Evolutionary conservation across 1,284 basidiomycete genomes (phyloP), one percentile per base, ranked within the genome.

Genomic region (Pseudomicrostroma phylloplanum): DNA sequence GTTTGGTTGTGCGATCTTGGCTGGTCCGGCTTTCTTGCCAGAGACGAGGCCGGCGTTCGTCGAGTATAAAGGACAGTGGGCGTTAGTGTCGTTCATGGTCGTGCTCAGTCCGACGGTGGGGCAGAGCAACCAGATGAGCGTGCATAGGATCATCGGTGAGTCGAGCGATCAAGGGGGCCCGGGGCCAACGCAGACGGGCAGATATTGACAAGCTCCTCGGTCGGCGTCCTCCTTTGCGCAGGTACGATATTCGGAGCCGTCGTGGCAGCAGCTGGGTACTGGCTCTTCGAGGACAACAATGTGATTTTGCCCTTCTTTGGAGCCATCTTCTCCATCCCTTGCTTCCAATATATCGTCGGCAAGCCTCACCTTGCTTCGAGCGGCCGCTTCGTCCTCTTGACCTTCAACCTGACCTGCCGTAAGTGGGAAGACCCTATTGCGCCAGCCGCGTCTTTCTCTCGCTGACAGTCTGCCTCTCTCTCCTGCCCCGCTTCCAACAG

Each of bases 61-160:
- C 40, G 85, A 86, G 58, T 92, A 88, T 73, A 85, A 87, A 72
- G 92, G 92, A 46, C 91, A 96, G 79, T 97, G 93, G 93, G 92
- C 92, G 1, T 81, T 97, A 71, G 90, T 97, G 58, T 92, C 91
- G 51, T 79, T 74, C 67, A 67, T 80, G 89, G 89, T 70, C 66
- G 86, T 83, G 25, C 62, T 76, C 11, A 70, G 68, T 25, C 72
- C 74, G 7, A 76, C 74, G 12, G 70, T 76, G 25, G 74, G 74
- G 9, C 74, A 76, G 59, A 71, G 69, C 59, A 76, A 74, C 55
- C 71, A 76, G 60, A 74, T 76, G 72, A 72, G 69, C 51, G 7
- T 54, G 17, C 51, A 54, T 19, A 19, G 51, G 8, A 15, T 54
- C 21, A 25, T 54, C 21, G 63, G 30, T 63, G 49, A 39, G 58